Base-by-base conservation (phyloP, 257 asterid genomes). In the Capsicum rhomboideum region DNA sequence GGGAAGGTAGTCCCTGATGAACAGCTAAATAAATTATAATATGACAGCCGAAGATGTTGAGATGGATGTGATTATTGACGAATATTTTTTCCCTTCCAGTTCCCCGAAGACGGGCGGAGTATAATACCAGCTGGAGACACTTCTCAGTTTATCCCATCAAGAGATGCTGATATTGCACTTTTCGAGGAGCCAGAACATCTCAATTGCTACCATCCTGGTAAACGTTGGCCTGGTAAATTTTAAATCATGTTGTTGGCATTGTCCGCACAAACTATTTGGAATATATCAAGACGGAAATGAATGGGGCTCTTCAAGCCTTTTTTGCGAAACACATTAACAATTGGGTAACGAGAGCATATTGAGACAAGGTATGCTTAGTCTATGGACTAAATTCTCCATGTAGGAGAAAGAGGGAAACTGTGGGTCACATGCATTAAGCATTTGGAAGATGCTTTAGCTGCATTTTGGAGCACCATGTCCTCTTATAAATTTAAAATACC, bases 211-310 rank as follows among this genome's bases (percentile, higher is more conserved):
- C 98, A 94, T 87, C 98, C 92, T 81, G 98, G 99, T 46, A 91
- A 93, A 90, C 97, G 97, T 31, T 96, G 98, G 99, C 93, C 97
- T 78, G 98, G 94, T 92, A 95, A 93, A 89, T 97, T 34, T 96
- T 90, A 92, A 66, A 94, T 91, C 97, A 95, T 82, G 98, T 94
- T 63, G 97, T 95, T 16, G 99, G 99, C 44, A 72, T 92, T 83
- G 98, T 97, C 84, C 98, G 93, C 89, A 93, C 98, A 56, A 68
- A 37, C 18, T 37, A 68, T 68, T 18, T 68, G 78, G 78, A 68
- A 68, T 37, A 68, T 37, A 18, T 97, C 93, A 92, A 93, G 92
- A 89, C 98, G 92, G 99, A 95, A 91, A 94, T 85, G 91, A 91
- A 97, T 90, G 99, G 99, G 59, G 98, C 93, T 80, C 87, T 95